These are phyloP conservation scores for Leccinum olivaceopallidum DNA, from an alignment of 768 basidiomycete genomes.

Conservation along the genomic window DNA sequence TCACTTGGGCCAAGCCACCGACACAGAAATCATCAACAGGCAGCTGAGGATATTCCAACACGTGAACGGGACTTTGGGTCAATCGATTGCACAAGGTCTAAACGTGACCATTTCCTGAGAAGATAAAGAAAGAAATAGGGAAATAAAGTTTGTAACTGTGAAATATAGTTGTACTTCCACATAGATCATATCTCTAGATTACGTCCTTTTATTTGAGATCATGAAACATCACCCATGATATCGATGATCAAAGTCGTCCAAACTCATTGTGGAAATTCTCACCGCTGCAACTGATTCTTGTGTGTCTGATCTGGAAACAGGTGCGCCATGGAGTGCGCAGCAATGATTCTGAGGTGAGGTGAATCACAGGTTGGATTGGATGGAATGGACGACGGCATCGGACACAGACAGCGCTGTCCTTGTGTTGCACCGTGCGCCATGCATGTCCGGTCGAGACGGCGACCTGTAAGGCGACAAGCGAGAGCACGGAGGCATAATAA, in stretches of 20 bases:
- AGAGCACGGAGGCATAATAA: not conserved
- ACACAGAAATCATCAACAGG: constrained; percentile 30
- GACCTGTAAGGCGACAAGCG: not conserved
- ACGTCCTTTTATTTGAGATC: not conserved
- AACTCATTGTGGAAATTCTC: not conserved
- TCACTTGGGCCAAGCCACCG: constrained; percentile 38
- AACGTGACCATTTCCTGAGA: constrained; percentile 18
- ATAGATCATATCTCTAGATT: not conserved
- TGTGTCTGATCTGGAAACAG: no score
- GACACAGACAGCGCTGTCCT: no score
- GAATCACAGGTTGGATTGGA: no score
- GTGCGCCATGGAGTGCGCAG: no score
- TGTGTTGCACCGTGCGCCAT: not conserved
- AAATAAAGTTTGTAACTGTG: not conserved
- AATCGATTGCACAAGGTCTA: constrained; percentile 36
- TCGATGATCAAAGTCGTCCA: not conserved
- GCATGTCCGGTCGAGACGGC: not conserved
- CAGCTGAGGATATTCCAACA: constrained; percentile 39
- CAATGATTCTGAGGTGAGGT: no score
- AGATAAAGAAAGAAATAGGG: not conserved
- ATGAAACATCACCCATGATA: not conserved
- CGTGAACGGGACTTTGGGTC: constrained; percentile 38
- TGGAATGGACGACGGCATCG: no score
- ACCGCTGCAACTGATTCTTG: no score
- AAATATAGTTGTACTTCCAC: not conserved